These are phyloP conservation scores for Penicillium manginii DNA, from an alignment of 495 filamentous ascomycete genomes.

Conservation along the genomic window DNA sequence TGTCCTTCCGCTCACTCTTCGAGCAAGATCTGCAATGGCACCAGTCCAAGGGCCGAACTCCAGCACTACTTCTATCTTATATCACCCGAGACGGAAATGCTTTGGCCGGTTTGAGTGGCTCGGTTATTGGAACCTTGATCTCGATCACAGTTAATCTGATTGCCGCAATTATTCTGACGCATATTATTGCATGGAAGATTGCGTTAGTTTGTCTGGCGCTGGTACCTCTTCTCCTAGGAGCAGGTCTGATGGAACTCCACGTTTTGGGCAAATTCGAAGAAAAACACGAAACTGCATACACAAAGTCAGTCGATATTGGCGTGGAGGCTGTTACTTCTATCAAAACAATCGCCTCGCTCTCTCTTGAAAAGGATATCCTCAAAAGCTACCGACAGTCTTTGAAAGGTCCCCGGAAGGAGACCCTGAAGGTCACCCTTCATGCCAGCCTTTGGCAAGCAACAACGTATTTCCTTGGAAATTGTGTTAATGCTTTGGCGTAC, in stretches of 20 bases:
- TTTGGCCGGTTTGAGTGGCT: conserved; percentile 51
- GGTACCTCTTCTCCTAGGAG: conserved; percentile 48
- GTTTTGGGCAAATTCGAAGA: conserved; percentile 60
- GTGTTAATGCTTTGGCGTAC: conserved; percentile 67
- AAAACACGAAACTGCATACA: conserved; percentile 58
- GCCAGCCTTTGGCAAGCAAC: conserved; percentile 58
- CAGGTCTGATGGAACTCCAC: conserved; percentile 56
- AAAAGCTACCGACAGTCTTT: conserved; percentile 42
- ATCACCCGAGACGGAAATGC: conserved; percentile 56
- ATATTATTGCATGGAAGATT: conserved; percentile 50
- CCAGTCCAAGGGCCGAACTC: conserved; percentile 50
- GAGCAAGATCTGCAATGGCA: conserved; percentile 61
- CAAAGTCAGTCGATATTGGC: conserved; percentile 53
- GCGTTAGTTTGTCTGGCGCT: conserved; percentile 43
- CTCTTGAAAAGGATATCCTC: conserved; percentile 47
- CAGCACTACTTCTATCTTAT: conserved; percentile 49
- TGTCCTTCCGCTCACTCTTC: conserved; percentile 55
- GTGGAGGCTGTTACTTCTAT: conserved; percentile 56
- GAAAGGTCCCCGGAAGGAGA: conserved; percentile 51
- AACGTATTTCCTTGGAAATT: conserved; percentile 54
- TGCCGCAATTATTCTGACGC: conserved; percentile 45
- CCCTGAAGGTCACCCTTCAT: conserved; percentile 47
- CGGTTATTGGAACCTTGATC: conserved; percentile 49
- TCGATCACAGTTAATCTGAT: conserved; percentile 51
- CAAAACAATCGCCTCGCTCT: conserved; percentile 57